phyloP scores from a whole-genome alignment of 2,329 filamentous ascomycete species.

The Cladorrhinum sp. region DNA sequence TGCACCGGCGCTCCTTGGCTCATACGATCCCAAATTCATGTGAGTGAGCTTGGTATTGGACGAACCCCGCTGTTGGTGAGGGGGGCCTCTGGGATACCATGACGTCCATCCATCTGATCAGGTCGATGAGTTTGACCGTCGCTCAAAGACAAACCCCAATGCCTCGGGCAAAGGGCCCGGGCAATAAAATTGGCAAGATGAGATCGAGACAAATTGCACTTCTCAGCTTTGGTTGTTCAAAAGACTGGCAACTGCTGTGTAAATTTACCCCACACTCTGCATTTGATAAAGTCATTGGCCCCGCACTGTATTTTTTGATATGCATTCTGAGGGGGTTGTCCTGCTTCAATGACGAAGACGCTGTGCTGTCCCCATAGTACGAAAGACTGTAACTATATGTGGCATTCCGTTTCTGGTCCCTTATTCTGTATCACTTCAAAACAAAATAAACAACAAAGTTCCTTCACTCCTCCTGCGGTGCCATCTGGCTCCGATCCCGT shows the following conservation, averaged over 20 bases:
- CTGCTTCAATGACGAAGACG: too few relatives aligned
- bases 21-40: neutral
- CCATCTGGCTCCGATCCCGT: neutral
- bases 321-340: too few relatives aligned
- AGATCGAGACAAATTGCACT: neutral
- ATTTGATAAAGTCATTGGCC: neutral
- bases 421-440: neutral
- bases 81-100: neutral
- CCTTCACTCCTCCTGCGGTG: neutral
- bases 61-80: neutral
- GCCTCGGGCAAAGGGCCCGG: neutral
- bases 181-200: neutral
- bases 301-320: neutral
- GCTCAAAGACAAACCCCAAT: neutral
- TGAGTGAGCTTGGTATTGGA: neutral
- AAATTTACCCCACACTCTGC: neutral
- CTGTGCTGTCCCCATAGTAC: neutral
- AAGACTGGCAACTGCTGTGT: neutral
- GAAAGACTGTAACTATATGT: neutral
- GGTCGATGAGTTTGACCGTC: neutral
- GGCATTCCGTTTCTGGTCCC: neutral
- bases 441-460: neutral
- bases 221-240: neutral
- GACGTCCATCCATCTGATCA: neutral
- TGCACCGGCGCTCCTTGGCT: neutral